Percentiles rank a stretch among this genome's conserved stretches.
These are phyloP conservation scores for Cladobotryum protrusum DNA, from an alignment of 2,329 filamentous ascomycete species.

Conservation along the genomic window DNA sequence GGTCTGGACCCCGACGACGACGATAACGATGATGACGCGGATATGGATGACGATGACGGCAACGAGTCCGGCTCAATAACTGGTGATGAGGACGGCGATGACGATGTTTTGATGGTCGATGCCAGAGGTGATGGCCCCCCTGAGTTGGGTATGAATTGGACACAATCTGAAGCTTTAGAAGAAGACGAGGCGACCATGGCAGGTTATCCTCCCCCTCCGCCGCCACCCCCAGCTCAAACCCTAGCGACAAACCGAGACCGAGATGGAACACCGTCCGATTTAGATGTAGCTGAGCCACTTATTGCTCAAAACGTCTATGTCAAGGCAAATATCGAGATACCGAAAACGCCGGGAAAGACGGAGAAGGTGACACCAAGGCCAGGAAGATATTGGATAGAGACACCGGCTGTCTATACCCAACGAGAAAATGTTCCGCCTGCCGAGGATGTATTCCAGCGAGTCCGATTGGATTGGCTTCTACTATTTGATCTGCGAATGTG, in stretches of 20 bases:
- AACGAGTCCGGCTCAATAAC: constrained; percentile 45
- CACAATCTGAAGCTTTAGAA: constrained; percentile 58
- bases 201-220: constrained; percentile 61
- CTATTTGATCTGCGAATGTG: constrained; percentile 92
- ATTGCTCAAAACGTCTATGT: constrained; percentile 56
- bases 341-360: constrained; percentile 67
- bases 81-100: constrained; percentile 43
- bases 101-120: constrained; percentile 55
- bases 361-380: constrained; percentile 50
- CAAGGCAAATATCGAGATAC: constrained; percentile 65
- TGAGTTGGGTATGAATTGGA: constrained; percentile 47
- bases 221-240: constrained; percentile 53
- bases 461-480: constrained; percentile 89
- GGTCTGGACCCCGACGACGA: constrained; percentile 28
- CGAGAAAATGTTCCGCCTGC: constrained; percentile 59
- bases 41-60: constrained; percentile 50
- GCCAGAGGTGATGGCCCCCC: constrained; percentile 37
- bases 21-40: constrained; percentile 34
- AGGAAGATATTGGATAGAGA: constrained; percentile 80
- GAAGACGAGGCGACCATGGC: constrained; percentile 72
- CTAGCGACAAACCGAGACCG: constrained; percentile 39
- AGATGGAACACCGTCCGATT: constrained; percentile 64
- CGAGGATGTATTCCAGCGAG: constrained; percentile 83
- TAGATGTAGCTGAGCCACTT: constrained; percentile 60
- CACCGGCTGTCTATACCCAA: constrained; percentile 62